Evolutionary conservation across 108 stramenopile species (phyloP), one percentile per base, ranked within the genome.

Genomic region (Phaeodactylum tricornutum): DNA sequence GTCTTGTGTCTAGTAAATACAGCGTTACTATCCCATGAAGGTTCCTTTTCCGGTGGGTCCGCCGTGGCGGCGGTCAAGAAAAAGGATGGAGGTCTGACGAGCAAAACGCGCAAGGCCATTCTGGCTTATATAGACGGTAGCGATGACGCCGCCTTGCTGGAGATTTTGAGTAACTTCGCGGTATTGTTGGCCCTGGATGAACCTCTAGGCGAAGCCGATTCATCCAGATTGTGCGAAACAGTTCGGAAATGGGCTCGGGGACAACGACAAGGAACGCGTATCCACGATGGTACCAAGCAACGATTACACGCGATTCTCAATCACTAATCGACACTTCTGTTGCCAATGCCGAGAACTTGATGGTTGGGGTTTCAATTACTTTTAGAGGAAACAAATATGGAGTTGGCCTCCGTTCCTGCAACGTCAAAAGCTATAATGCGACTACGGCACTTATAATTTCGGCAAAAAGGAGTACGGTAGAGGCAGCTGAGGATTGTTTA

Each of bases 1-100:
- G 84, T 90, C 20, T 55, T 90, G 21, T 77, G 84, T 38, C 52
- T 90, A 30, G 77, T 90, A 52, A 86, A 86, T 39, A 85, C 79
- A 28, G 88, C 84, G 30, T 54, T 84, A 58, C 54, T 90, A 50
- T 75, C 71, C 52, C 81, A 84, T 56, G 52, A 62, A 15, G 87
- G 87, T 4, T 43, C 37, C 31, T 82, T 70, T 59, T 61, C 71
- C 2, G 74, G 78, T 1, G 37, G 42, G 19, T 55, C 54, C 4
- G 48, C 55, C n/a, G 49, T n/a, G n/a, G n/a, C n/a, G n/a, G n/a
- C 34, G 0, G 47, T 70, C 21, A 64, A 77, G 12, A 81, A 79
- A 33, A 74, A 72, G 53, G 72, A 47, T 34, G 87, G 87, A 36
- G 53, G 58, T n/a, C 49, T 90, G 30, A 60, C 74, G 16, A 74